Evolutionary conservation across 345 rosid species (phyloP).

Genomic region (Ricinus communis): DNA sequence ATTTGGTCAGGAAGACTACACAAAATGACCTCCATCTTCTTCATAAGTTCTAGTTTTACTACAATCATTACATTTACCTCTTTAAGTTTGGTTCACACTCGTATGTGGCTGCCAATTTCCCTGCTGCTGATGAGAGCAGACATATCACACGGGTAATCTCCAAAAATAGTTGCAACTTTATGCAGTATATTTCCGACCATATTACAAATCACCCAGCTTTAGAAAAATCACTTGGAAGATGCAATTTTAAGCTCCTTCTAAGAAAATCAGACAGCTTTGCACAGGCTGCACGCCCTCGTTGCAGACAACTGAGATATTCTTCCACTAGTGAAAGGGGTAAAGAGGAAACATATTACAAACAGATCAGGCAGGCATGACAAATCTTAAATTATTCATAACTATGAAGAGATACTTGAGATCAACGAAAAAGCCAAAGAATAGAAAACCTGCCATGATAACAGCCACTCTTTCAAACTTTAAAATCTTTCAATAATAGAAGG

Average conservation of each 20-base stretch:
- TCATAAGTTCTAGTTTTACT: not conserved
- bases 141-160: not conserved
- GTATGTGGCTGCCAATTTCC: too few relatives aligned
- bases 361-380: not conserved
- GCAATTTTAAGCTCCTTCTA: slow-evolving; percentile 65
- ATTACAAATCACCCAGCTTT: slow-evolving; percentile 10
- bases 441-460: not conserved
- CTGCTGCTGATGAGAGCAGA: not conserved
- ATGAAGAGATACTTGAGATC: not conserved
- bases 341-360: slow-evolving; percentile 1
- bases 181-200: not conserved
- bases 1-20: not conserved
- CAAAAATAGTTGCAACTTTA: not conserved
- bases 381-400: not conserved
- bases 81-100: not conserved
- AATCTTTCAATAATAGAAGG: too few relatives aligned
- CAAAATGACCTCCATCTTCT: not conserved
- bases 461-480: too few relatives aligned
- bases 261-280: slow-evolving; percentile 71
- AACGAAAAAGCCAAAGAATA: not conserved
- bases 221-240: slow-evolving; percentile 37
- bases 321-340: slow-evolving; percentile 50
- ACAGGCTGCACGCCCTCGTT: slow-evolving; percentile 69
- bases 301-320: slow-evolving; percentile 64
- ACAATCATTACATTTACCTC: not conserved